phyloP scores from a whole-genome alignment of 768 basidiomycete genomes.

The Russula brevipes region DNA sequence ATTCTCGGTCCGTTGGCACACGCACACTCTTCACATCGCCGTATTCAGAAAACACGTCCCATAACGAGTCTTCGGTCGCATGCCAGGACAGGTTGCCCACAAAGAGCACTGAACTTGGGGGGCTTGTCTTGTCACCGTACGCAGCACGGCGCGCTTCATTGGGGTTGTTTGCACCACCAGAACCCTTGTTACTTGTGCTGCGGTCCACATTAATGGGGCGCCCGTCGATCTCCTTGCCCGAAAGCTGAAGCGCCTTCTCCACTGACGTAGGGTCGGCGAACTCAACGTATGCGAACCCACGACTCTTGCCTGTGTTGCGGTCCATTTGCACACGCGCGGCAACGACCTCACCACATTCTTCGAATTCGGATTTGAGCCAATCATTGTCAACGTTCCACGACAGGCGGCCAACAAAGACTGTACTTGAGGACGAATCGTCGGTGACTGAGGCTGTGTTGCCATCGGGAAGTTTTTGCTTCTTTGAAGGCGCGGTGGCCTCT shows the following conservation, averaged over 20 bases:
- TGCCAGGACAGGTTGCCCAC: conserved; percentile 86
- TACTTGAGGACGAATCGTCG: conserved; percentile 42
- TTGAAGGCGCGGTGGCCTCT: conserved; percentile 52
- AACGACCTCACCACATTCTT: conserved; percentile 80
- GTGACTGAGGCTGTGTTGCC: conserved; percentile 45
- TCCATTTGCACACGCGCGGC: conserved; percentile 87
- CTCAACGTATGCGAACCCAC: conserved; percentile 81
- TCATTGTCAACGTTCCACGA: conserved; percentile 98
- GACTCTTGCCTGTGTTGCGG: conserved; percentile 73
- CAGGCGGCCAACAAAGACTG: conserved; percentile 87
- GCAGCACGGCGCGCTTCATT: conserved; percentile 67
- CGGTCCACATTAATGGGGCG: conserved; percentile 83
- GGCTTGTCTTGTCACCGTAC: conserved; percentile 66
- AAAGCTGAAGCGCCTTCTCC: conserved; percentile 73
- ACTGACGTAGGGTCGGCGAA: conserved; percentile 67
- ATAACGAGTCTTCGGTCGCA: conserved; percentile 76
- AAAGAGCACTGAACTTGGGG: conserved; percentile 75
- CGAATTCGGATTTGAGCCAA: conserved; percentile 88
- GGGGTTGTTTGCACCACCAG: conserved; percentile 30
- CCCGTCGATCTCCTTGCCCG: conserved; percentile 89
- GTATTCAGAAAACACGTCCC: conserved; percentile 86
- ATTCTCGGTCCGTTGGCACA: conserved; percentile 88
- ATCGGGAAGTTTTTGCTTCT: conserved; percentile 77
- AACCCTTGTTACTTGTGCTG: conserved; percentile 51
- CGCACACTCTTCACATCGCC: conserved; percentile 82